These are phyloP conservation scores for Osmanthus fragrans DNA, from an alignment of 257 asterid genomes.

Conservation along the genomic window DNA sequence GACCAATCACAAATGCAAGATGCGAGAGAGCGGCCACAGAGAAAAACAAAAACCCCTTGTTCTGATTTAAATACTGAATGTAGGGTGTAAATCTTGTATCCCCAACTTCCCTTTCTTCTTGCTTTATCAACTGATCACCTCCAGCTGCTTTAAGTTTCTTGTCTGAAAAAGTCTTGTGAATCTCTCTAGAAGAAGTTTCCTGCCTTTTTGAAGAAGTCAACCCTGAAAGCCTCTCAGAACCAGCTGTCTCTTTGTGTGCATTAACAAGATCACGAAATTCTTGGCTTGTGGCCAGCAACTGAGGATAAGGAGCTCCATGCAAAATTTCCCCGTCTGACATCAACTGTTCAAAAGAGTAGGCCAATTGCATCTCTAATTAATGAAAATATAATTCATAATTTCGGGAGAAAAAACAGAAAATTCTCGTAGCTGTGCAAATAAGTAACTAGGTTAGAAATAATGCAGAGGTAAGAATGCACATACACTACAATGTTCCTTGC, in stretches of 20 bases:
- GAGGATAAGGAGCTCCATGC: constrained; percentile 57
- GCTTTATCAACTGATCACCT: constrained; percentile 48
- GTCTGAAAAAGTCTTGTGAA: constrained; percentile 39
- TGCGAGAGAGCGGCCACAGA: constrained; percentile 34
- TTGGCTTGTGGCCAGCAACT: constrained; percentile 60
- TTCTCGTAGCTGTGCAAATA: background rate
- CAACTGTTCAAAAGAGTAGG: constrained; percentile 43
- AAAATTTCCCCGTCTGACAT: constrained; percentile 72
- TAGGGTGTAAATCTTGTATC: constrained; percentile 45
- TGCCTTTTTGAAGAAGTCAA: constrained; percentile 12
- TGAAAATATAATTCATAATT: background rate
- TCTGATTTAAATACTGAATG: constrained; percentile 41
- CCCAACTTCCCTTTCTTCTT: constrained; percentile 50
- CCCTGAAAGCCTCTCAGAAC: constrained; percentile 45
- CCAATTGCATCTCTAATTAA: background rate
- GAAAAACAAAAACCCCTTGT: constrained; percentile 41
- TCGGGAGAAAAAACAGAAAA: background rate
- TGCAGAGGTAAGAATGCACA: background rate
- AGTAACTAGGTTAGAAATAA: background rate
- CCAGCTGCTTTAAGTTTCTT: constrained; percentile 28
- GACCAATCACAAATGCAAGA: constrained; percentile 42
- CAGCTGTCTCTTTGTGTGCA: constrained; percentile 71
- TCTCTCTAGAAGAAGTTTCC: constrained; percentile 38
- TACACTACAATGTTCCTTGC: background rate
- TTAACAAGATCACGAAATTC: constrained; percentile 66